These are phyloP conservation scores for Globisporangium okanoganense DNA, from an alignment of 352 stramenopile species.

Conservation along the genomic window DNA sequence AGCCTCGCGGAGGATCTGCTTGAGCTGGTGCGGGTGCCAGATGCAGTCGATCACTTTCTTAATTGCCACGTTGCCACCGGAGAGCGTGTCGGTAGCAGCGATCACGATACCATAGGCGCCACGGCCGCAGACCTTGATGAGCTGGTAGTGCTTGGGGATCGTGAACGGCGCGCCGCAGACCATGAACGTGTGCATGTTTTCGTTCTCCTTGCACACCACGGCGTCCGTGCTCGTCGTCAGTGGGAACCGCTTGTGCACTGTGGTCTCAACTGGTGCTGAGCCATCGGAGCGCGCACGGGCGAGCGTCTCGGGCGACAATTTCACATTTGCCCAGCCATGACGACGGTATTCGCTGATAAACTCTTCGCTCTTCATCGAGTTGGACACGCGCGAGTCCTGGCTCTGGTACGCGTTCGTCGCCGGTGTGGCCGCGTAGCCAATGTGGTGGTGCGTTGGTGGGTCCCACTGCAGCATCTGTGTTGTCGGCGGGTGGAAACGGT, in stretches of 20 bases:
- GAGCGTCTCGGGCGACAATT: slow-evolving; percentile 61
- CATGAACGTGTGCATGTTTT: slow-evolving; percentile 88
- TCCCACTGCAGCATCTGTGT: slow-evolving; percentile 80
- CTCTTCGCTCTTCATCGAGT: slow-evolving; percentile 34
- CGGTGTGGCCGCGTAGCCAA: slow-evolving; percentile 34
- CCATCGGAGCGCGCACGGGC: slow-evolving; percentile 55
- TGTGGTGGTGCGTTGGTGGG: slow-evolving; percentile 15
- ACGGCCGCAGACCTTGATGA: slow-evolving; percentile 87
- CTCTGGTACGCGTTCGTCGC: slow-evolving; percentile 11
- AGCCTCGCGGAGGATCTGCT: slow-evolving; percentile 86
- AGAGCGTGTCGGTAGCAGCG: slow-evolving; percentile 74
- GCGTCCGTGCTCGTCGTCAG: slow-evolving; percentile 36
- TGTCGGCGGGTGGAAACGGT: slow-evolving; percentile 60
- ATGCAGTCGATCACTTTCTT: slow-evolving; percentile 92
- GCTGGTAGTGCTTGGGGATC: slow-evolving; percentile 80
- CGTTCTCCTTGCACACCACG: slow-evolving; percentile 81
- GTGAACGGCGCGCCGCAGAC: slow-evolving; percentile 86
- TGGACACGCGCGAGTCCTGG: slow-evolving; percentile 10
- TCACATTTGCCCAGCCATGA: slow-evolving; percentile 78
- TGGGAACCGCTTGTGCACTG: slow-evolving; percentile 40
- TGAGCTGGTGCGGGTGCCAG: slow-evolving; percentile 87
- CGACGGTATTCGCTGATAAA: slow-evolving; percentile 43
- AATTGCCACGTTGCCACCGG: slow-evolving; percentile 84
- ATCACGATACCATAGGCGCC: slow-evolving; percentile 90
- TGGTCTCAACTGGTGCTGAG: slow-evolving; percentile 29